These are phyloP conservation scores for Spraguea lophii DNA, from an alignment of 371 early-diverging fungal genomes.

Conservation along the genomic window DNA sequence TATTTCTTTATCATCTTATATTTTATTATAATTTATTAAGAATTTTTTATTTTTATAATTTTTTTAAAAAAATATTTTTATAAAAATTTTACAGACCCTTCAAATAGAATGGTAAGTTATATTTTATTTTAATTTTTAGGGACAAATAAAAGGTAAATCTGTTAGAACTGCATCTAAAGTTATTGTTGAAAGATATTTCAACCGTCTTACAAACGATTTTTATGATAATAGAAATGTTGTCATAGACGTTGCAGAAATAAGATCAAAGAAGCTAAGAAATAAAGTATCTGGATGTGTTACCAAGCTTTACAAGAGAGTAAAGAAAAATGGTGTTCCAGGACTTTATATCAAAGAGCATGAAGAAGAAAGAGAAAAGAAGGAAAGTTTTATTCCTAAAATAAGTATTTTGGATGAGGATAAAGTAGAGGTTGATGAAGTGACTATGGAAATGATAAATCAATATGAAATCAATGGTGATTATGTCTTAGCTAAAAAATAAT, in stretches of 20 bases:
- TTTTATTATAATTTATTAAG: too few relatives aligned
- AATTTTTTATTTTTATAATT: too few relatives aligned
- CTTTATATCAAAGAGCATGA: conserved; percentile 99
- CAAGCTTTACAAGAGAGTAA: conserved; percentile 96
- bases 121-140: conserved; percentile 37
- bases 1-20: too few relatives aligned
- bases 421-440: conserved; percentile 82
- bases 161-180: conserved; percentile 98
- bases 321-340: conserved; percentile 91
- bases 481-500: too few relatives aligned
- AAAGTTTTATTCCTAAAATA: conserved; percentile 95
- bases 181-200: conserved; percentile 99
- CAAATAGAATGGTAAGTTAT: conserved; percentile 33
- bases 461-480: conserved; percentile 39
- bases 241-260: conserved; percentile 85
- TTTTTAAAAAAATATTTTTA: too few relatives aligned
- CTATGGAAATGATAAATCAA: conserved; percentile 47
- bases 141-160: conserved; percentile 64
- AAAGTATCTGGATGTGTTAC: conserved; percentile 99
- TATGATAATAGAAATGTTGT: conserved; percentile 97
- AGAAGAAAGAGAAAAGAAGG: conserved; percentile 98
- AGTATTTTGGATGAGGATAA: conserved; percentile 77
- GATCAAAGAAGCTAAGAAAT: conserved; percentile 97
- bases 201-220: conserved; percentile 91
- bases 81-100: too few relatives aligned